Evolutionary conservation across 306 rosid genomes (phyloP).

Genomic region (Purshia tridentata): DNA sequence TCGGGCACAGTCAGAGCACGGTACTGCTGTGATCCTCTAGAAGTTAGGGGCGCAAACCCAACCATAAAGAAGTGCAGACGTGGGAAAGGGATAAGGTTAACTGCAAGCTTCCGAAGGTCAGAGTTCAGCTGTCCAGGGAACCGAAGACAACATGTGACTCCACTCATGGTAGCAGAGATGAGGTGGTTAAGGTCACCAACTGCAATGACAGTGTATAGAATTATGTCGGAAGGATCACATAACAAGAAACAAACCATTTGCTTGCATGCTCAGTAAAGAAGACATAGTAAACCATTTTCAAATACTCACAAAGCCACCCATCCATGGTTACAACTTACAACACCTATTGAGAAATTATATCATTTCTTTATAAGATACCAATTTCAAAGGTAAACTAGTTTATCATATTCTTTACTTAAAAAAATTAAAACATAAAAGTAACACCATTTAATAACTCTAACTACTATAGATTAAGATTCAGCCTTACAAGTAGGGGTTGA

Average conservation of each 20-base stretch:
- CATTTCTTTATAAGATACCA: background rate
- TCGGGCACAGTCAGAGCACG: constrained; percentile 55
- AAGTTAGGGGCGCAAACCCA: constrained; percentile 83
- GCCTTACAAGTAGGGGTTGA: constrained; percentile 71
- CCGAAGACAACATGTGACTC: constrained; percentile 82
- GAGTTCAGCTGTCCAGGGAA: constrained; percentile 89
- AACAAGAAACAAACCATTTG: constrained; percentile 3
- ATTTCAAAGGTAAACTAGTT: background rate
- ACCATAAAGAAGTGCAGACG: constrained; percentile 91
- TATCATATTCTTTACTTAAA: background rate
- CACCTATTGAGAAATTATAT: background rate
- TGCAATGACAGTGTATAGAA: constrained; percentile 25
- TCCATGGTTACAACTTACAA: background rate
- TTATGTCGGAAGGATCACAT: background rate
- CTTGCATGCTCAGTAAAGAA: background rate
- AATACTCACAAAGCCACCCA: too few species aligned
- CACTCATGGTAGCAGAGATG: constrained; percentile 86
- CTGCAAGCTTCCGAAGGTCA: constrained; percentile 72
- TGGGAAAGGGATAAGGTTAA: constrained; percentile 85
- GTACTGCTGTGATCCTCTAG: constrained; percentile 91
- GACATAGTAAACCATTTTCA: background rate
- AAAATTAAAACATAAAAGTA: too few species aligned
- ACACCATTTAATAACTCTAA: background rate
- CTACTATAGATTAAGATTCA: background rate
- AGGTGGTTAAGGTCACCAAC: constrained; percentile 90